Conservation (phyloP, 805 yeast genomes). For the Isabelozyma rhagii region DNA sequence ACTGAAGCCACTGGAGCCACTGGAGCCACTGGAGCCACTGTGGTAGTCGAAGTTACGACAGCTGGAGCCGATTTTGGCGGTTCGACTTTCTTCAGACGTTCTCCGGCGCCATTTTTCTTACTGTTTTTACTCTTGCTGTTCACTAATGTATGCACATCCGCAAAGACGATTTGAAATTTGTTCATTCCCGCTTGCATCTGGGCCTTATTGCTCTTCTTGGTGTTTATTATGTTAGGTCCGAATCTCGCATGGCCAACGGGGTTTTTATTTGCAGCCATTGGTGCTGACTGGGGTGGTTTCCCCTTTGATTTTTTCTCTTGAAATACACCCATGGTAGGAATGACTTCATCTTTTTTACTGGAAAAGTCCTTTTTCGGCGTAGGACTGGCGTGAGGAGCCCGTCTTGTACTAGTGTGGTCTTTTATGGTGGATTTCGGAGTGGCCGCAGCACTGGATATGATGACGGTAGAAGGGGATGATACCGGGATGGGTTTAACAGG, state of each 20-base stretch:
- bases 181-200: conserved; percentile 40
- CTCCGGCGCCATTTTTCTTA: not conserved
- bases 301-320: conserved; percentile 18
- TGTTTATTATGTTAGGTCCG: not conserved
- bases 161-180: conserved; percentile 45
- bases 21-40: not conserved
- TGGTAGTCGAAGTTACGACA: no score
- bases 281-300: not conserved
- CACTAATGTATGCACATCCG: conserved; percentile 34
- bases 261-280: not conserved
- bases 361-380: conserved; percentile 30
- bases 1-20: not conserved
- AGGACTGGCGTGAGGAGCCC: conserved; percentile 29
- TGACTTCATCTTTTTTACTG: conserved; percentile 8
- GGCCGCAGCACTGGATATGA: conserved; percentile 30
- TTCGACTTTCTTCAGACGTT: not conserved
- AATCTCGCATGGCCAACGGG: not conserved
- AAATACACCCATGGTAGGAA: conserved; percentile 39
- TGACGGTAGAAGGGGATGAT: conserved; percentile 43
- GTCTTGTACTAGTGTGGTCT: not conserved
- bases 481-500: conserved; percentile 30
- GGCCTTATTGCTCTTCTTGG: conserved; percentile 11
- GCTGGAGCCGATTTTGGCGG: not conserved
- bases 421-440: conserved; percentile 5
- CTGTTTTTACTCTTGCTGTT: conserved; percentile 13